Conservation (phyloP, 352 stramenopile species). For the Stramenopiles sp. region DNA sequence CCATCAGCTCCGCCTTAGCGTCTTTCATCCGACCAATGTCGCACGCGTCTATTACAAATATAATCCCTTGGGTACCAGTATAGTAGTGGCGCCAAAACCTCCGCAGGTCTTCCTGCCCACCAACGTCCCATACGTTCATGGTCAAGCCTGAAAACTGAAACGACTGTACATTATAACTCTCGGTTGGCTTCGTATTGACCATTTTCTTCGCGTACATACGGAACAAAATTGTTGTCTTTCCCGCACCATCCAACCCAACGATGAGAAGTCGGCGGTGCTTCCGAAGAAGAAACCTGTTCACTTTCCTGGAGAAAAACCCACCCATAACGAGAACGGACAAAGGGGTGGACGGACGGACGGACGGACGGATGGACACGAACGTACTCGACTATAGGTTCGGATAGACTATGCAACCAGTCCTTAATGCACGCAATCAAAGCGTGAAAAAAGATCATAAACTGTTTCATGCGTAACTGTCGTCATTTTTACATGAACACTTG, state of each 20-base stretch:
- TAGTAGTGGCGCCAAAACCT: slow-evolving; percentile 6
- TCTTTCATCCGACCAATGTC: neutral
- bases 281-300: neutral
- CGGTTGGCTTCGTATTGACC: neutral
- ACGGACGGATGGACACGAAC: no score
- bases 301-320: neutral
- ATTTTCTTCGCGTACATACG: neutral
- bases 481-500: no score
- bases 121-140: slow-evolving; percentile 8
- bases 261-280: slow-evolving; percentile 1
- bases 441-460: no score
- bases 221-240: slow-evolving; percentile 19
- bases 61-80: neutral
- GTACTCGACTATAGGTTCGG: no score
- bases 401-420: no score
- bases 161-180: neutral
- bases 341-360: no score
- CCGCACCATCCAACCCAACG: slow-evolving; percentile 19
- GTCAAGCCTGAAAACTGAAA: neutral
- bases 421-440: no score
- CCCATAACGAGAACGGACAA: no score
- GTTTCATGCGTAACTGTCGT: no score
- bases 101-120: neutral
- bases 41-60: neutral
- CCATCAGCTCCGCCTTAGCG: neutral